Evolutionary conservation across 345 rosid genomes (phyloP), one percentile per base, ranked within the genome.

Genomic region (Acer negundo): DNA sequence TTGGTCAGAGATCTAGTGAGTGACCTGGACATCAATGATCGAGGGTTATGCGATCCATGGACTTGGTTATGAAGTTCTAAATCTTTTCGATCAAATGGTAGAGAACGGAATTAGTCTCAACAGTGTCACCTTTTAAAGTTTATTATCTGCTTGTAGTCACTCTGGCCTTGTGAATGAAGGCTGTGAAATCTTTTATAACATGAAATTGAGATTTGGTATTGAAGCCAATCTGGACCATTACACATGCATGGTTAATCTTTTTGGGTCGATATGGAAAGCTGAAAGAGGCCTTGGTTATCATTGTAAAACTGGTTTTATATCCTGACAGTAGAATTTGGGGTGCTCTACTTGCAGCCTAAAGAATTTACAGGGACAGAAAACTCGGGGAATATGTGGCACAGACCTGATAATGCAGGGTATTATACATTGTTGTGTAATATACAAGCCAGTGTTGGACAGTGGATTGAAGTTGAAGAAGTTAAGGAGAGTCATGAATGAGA

Each of bases 1-100:
- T 31, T 31, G 2, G 62, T 40, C 7, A 86, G 82, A 80, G 89
- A 84, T 55, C 26, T 66, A 4, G 76, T 80, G 64, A 4, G 76
- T 80, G 64, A 65, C 87, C 10, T 80, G 85, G 85, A 83, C 89
- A 51, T 84, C 87, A 10, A 86, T 86, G 86, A 80, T 84, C 4
- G 89, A 84, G 73, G 87, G 89, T 17, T 82, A 79, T 20, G 89
- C 83, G 8, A 74, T 56, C 51, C 82, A 86, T 40, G 89, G 85
- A 24, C 65, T 49, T 5, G 86, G 83, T 7, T 23, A 11, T 26
- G 83, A 82, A 73, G 86, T 85, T 8, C 28, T 82, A 12, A 17
- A 51, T 16, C 76, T 80, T 56, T 84, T 84, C 81, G 3, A 67
- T 24, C 77, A 28, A 64, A 77, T 86, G 87, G 2, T 82, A 51